Conservation (phyloP, 345 rosid species). For the Eucalyptus globulus region DNA sequence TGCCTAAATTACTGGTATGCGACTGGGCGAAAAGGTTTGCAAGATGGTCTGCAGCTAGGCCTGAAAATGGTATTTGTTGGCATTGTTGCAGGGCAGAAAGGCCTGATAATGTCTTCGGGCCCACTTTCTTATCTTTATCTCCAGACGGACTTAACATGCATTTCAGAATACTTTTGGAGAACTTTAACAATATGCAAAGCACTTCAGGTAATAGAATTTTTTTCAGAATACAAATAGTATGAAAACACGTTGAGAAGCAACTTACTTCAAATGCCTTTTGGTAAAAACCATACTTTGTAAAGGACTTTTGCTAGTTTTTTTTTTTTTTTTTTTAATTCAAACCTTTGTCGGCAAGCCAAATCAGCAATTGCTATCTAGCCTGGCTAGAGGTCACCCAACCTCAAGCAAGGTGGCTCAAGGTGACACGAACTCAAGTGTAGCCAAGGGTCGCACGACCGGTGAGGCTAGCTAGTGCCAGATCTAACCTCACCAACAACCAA, state of each 20-base stretch:
- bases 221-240: no score
- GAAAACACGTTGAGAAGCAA: no score
- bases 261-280: neutral
- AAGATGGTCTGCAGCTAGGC: neutral
- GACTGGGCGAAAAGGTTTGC: neutral
- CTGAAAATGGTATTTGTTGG: neutral
- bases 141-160: neutral
- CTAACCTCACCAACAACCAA: neutral
- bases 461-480: neutral
- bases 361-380: neutral
- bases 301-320: neutral
- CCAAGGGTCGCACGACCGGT: neutral
- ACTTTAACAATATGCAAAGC: neutral
- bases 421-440: neutral
- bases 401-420: neutral
- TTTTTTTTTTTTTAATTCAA: neutral
- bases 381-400: neutral
- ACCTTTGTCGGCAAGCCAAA: fast-evolving
- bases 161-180: neutral
- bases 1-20: neutral
- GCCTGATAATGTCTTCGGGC: neutral
- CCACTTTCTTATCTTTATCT: neutral
- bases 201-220: no score
- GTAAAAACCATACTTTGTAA: neutral
- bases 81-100: neutral